Base-by-base conservation (phyloP, 208 protist genomes). In the Trypanosomatidae sp. region DNA sequence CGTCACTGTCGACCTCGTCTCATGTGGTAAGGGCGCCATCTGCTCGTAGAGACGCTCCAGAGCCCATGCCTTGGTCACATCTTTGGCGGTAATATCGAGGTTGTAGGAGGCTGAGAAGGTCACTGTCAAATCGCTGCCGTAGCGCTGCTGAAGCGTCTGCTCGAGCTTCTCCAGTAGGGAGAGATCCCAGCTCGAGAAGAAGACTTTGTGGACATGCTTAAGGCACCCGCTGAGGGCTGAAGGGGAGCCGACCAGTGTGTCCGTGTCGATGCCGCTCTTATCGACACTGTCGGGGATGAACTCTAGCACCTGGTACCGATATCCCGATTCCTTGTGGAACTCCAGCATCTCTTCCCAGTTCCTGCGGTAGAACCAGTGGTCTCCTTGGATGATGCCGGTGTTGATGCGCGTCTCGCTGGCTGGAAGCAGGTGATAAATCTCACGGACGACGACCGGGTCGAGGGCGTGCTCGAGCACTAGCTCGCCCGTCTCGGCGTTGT, bases 101-200 rank as follows among this genome's bases (percentile, higher is more conserved):
- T 77, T 65, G 53, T 83, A 79, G 15, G 73, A 19, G 6, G 82
- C 69, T 13, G 87, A 89, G 25, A 84, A 81, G 28, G 68, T 86
- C 53, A 79, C 66, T n/a, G 68, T 79, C 19, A 89, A 71, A 28
- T 62, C 50, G 4, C 55, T 62, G 5, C 62, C 71, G 71, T 87
- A 87, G 30, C 68, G 78, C 39, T 76, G 25, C 69, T 78, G 82
- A 66, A 87, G 68, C 47, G 68, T 22, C 46, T 62, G 50, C 59
- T 74, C 71, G 60, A 91, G 68, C 59, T 74, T 69, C 25, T 69
- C 64, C 52, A 77, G 68, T 52, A 83, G 77, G 41, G 68, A 72
- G 19, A 60, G 66, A 67, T 91, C 74, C 76, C 85, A 89, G 60
- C 73, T 83, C 10, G 87, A 77, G 66, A 86, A 88, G 72, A 89